These are phyloP conservation scores for Chaetomium sp. DNA, from an alignment of 2,329 filamentous ascomycete species.

Conservation along the genomic window DNA sequence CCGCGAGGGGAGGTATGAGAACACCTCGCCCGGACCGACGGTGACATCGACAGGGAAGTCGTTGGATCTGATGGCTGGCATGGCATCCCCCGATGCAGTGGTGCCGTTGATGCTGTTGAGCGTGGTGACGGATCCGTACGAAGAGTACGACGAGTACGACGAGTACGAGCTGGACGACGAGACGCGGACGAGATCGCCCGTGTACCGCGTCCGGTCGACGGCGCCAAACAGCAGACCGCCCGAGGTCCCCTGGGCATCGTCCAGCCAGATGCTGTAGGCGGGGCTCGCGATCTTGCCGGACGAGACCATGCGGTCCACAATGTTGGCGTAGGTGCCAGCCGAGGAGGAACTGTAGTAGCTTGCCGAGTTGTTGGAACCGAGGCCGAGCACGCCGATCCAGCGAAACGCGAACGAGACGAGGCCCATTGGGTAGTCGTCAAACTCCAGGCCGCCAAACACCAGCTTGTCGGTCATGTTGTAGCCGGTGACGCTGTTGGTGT, in stretches of 20 bases:
- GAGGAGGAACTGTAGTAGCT: conserved; percentile 16
- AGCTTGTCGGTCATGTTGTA: conserved; percentile 38
- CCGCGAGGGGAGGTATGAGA: conserved; percentile 35
- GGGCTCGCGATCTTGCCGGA: conserved; percentile 36
- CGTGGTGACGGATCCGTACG: conserved; percentile 22
- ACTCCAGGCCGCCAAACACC: conserved; percentile 32
- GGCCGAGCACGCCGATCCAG: conserved; percentile 37
- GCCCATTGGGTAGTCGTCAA: conserved; percentile 39
- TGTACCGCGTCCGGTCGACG: conserved; percentile 38
- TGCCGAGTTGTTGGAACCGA: conserved; percentile 36
- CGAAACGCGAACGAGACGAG: conserved; percentile 29
- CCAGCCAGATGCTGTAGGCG: conserved; percentile 42
- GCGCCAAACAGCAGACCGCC: conserved; percentile 41
- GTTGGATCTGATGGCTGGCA: conserved; percentile 26
- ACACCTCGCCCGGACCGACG: conserved; percentile 32
- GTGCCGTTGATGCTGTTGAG: conserved; percentile 31
- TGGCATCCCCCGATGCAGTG: neutral
- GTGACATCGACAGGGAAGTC: conserved; percentile 31
- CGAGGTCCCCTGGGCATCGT: conserved; percentile 35
- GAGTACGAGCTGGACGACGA: conserved; percentile 10
- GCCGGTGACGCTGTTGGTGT: conserved; percentile 30
- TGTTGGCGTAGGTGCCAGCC: conserved; percentile 31
- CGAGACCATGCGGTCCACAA: conserved; percentile 36
- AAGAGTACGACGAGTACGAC: conserved; percentile 5
- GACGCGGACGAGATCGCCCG: conserved; percentile 34